phyloP scores from a whole-genome alignment of 441 rosid genomes.

The Pelargonium australe region DNA sequence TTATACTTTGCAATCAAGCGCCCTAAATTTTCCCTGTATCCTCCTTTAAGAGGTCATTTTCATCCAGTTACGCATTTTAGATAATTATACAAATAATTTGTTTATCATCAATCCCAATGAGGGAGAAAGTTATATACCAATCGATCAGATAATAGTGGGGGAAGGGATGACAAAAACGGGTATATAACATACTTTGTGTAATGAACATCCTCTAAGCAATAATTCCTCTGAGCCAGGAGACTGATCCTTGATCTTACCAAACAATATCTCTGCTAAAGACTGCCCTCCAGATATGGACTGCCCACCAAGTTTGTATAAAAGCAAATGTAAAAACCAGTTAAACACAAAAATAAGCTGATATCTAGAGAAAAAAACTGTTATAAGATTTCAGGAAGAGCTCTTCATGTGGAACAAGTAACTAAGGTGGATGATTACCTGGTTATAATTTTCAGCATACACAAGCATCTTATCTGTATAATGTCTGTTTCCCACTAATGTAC shows the following conservation, averaged over 20 bases:
- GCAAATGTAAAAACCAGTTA: constrained; percentile 15
- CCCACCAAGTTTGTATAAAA: constrained; percentile 17
- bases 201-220: constrained; percentile 58
- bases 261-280: constrained; percentile 82
- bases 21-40: not conserved
- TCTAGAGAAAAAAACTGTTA: not conserved
- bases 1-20: not conserved
- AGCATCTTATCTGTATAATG: constrained; percentile 78
- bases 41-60: not conserved
- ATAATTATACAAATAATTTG: not conserved
- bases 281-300: constrained; percentile 91
- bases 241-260: constrained; percentile 48
- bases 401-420: constrained; percentile 11
- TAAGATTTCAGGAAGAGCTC: constrained; percentile 8
- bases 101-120: not conserved
- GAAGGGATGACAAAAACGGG: constrained; percentile 16
- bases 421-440: constrained; percentile 48
- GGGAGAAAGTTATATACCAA: not conserved
- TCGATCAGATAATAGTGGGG: constrained; percentile 8
- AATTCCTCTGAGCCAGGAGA: constrained; percentile 42
- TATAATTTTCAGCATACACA: constrained; percentile 72
- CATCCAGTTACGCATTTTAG: not conserved
- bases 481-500: constrained; percentile 59
- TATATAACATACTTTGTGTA: constrained; percentile 51
- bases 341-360: not conserved